phyloP scores from a whole-genome alignment of 768 basidiomycete genomes.

The Suillus discolor region DNA sequence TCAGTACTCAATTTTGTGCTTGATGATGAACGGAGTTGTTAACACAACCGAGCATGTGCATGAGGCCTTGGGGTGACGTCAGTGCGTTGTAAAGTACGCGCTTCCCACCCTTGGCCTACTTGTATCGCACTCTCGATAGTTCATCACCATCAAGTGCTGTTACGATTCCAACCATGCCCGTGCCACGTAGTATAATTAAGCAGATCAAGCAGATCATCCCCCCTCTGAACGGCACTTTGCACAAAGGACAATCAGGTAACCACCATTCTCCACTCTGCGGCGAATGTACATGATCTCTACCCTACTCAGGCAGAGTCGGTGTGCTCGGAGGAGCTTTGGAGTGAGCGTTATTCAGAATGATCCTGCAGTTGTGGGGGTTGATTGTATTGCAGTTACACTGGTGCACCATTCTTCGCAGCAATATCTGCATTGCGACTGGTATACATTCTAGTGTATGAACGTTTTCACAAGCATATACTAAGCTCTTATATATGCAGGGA shows the following conservation, averaged over 20 bases:
- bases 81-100: not conserved
- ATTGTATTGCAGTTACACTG: slow-evolving; percentile 74
- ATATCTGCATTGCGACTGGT: slow-evolving; percentile 90
- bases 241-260: slow-evolving; percentile 92
- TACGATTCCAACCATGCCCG: slow-evolving; percentile 47
- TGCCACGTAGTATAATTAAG: slow-evolving; percentile 61
- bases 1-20: not conserved
- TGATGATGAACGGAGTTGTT: not conserved
- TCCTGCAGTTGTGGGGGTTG: not conserved
- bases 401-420: slow-evolving; percentile 95
- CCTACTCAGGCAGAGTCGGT: slow-evolving; percentile 73
- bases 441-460: not conserved
- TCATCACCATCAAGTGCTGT: not conserved
- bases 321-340: slow-evolving; percentile 93
- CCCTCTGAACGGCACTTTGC: slow-evolving; percentile 82
- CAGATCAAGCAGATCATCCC: slow-evolving; percentile 86
- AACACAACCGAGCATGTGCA: not conserved
- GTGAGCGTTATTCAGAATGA: slow-evolving; percentile 47
- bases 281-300: slow-evolving; percentile 3
- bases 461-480: not conserved
- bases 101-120: not conserved
- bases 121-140: not conserved
- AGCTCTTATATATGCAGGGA: slow-evolving; percentile 49
- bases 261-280: not conserved
- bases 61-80: not conserved